phyloP scores from a whole-genome alignment of 2,329 filamentous ascomycete genomes.

The Hypoxylon sp. region DNA sequence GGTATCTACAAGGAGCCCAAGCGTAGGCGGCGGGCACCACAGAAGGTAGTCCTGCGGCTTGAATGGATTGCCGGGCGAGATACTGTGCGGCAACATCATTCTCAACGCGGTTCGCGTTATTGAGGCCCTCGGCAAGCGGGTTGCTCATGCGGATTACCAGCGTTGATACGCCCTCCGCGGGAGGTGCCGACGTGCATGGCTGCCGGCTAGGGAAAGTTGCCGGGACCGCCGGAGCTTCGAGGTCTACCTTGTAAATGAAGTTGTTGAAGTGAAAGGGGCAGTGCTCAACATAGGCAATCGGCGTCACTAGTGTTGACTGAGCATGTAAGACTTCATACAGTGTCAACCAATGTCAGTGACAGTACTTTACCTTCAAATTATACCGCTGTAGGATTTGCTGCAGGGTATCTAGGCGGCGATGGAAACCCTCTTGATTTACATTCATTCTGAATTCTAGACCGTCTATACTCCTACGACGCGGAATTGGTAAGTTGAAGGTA shows the following conservation, averaged over 20 bases:
- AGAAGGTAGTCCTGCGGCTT: conserved; percentile 2
- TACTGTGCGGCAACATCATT: conserved; percentile 25
- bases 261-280: conserved; percentile 28
- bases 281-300: conserved; percentile 18
- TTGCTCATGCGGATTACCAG: conserved; percentile 22
- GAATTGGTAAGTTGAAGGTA: background rate
- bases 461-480: background rate
- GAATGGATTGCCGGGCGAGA: conserved; percentile 14
- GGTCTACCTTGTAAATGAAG: conserved; percentile 26
- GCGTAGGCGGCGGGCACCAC: conserved; percentile 20
- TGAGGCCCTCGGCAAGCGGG: conserved; percentile 19
- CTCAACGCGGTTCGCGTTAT: conserved; percentile 25
- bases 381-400: conserved; percentile 17
- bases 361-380: conserved; percentile 4
- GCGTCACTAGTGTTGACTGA: conserved; percentile 19
- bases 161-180: conserved; percentile 5
- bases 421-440: conserved; percentile 17
- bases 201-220: conserved; percentile 6
- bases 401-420: conserved; percentile 17
- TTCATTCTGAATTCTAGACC: conserved; percentile 3
- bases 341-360: background rate
- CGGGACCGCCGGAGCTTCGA: conserved; percentile 7
- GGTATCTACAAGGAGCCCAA: conserved; percentile 23
- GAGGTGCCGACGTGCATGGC: conserved; percentile 10
- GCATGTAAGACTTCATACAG: background rate